Conservation (phyloP, 306 rosid species). For the Medicago lupulina region DNA sequence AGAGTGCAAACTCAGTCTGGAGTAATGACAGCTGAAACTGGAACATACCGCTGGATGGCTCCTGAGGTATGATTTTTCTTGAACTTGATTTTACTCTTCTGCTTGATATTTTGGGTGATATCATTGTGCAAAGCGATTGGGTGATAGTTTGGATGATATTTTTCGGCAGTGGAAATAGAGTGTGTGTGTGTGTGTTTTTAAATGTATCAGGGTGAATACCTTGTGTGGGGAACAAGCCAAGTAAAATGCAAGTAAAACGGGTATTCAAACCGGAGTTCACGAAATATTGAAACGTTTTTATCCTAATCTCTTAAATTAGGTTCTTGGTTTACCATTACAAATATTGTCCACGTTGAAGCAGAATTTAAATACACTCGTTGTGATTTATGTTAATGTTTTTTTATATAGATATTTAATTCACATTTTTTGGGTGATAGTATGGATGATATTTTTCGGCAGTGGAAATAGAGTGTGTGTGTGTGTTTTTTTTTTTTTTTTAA, state of each 20-base stretch:
- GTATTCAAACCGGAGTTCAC: background rate
- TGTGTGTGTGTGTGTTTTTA: no score
- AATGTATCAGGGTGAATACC: background rate
- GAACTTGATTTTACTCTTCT: conserved; percentile 7
- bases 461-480: background rate
- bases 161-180: background rate
- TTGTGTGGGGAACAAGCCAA: background rate
- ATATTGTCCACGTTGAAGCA: background rate
- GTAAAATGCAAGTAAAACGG: background rate
- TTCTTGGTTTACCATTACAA: background rate
- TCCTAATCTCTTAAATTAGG: no score
- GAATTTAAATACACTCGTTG: background rate
- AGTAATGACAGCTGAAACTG: conserved; percentile 99
- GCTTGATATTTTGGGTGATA: conserved; percentile 9
- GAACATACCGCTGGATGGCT: conserved; percentile 99
- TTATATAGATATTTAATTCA: conserved; percentile 1
- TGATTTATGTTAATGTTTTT: conserved; percentile 4
- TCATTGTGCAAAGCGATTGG: conserved; percentile 26
- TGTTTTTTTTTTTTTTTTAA: no score
- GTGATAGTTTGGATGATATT: background rate
- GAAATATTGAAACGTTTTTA: background rate
- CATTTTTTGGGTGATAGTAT: background rate
- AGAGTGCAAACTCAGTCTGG: conserved; percentile 96
- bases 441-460: background rate
- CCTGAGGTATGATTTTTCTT: conserved; percentile 77